These are phyloP conservation scores for Sordariomycetes sp. DNA, from an alignment of 2,329 filamentous ascomycete genomes.

Conservation along the genomic window DNA sequence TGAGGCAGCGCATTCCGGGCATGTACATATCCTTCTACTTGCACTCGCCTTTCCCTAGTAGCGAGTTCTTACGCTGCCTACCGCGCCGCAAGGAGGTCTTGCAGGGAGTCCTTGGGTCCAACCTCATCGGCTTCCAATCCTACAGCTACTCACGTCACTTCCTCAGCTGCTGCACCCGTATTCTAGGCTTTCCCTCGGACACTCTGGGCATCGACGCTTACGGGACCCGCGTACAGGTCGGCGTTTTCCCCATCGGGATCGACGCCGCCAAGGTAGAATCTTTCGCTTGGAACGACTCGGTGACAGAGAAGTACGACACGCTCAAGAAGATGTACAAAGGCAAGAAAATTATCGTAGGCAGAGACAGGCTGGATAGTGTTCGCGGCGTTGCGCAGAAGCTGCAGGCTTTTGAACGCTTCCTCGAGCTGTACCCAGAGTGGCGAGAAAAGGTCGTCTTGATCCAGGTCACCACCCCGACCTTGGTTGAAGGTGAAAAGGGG, in stretches of 20 bases:
- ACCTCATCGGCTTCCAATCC: constrained; percentile 91
- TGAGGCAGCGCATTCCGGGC: constrained; percentile 76
- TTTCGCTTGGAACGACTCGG: constrained; percentile 61
- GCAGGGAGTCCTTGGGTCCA: constrained; percentile 81
- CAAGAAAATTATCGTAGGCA: constrained; percentile 90
- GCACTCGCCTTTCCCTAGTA: constrained; percentile 90
- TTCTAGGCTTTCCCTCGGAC: constrained; percentile 84
- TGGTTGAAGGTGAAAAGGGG: constrained; percentile 68
- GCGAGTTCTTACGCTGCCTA: constrained; percentile 86
- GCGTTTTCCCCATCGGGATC: constrained; percentile 91
- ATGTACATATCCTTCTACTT: constrained; percentile 94
- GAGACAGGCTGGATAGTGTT: constrained; percentile 81
- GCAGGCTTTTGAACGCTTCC: constrained; percentile 86
- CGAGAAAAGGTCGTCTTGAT: constrained; percentile 86
- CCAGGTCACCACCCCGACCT: constrained; percentile 86
- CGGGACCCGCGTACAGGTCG: constrained; percentile 79
- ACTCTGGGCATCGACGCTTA: constrained; percentile 80
- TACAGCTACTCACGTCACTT: constrained; percentile 95
- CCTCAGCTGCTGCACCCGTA: constrained; percentile 83
- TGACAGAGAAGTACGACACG: constrained; percentile 62
- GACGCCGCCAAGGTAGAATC: constrained; percentile 73
- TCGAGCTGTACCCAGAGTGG: constrained; percentile 88
- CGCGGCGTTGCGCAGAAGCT: constrained; percentile 93
- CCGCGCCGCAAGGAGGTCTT: constrained; percentile 83
- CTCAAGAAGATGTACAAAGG: constrained; percentile 73